Base-by-base conservation (phyloP, 768 basidiomycete species). In the Kwoniella newhampshirensis region DNA sequence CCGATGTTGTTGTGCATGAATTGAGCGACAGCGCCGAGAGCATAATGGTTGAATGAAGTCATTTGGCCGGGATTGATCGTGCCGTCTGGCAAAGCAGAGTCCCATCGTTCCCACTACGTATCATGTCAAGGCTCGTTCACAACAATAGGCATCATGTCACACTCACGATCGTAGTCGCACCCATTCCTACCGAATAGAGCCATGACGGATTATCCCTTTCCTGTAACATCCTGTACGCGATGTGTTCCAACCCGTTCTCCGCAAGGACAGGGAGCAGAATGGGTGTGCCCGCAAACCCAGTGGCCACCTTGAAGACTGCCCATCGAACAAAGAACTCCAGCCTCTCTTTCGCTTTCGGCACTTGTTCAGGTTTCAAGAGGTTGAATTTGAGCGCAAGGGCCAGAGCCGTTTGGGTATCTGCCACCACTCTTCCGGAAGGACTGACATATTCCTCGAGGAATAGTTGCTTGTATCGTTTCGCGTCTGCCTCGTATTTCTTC, bases 231-330 rank as follows among this genome's bases (percentile, higher is more conserved):
- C 70, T 44, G 52, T 75, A 75, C 2, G 74, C 74, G 13, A 68
- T 28, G 5, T 64, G 62, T 0, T 68, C 50, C 11, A 57, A 46
- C 2, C 62, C 72, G 8, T 52, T 54, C 18, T 60, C 54, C 15
- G 61, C 59, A 3, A 75, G 52, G 6, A 63, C 60, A 26, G 61
- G 59, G 1, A 75, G 64, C 20, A 75, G 66, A 41, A 64, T 54
- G 2, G 72, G 74, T 25, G 74, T 75, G 6, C 70, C 74, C 17
- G 74, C 74, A 48, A 75, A 75, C 5, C 74, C 74, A 9, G 74
- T 75, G 4, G 62, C 36, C 15, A 75, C 50, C 37, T 59, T 63
- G 63, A 70, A 75, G 9, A 25, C 23, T 11, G 54, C 46, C 52
- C 58, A 52, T 21, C 44, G 36, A 30, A 59, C 49, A 1, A 73